These are phyloP conservation scores for Fusarium sp. DNA, from an alignment of 2,329 filamentous ascomycete genomes.

Conservation along the genomic window DNA sequence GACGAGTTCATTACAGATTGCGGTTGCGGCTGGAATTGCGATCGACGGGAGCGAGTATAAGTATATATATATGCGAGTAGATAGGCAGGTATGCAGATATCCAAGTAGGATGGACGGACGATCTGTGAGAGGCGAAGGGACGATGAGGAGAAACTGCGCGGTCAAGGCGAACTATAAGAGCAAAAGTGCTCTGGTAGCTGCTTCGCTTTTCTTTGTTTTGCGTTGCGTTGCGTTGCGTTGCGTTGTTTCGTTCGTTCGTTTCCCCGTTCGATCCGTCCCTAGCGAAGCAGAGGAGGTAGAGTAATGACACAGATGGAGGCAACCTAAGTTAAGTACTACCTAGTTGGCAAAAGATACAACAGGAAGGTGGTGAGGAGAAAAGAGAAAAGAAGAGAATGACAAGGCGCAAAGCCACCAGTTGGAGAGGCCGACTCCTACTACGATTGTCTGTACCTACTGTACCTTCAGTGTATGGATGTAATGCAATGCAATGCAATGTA, in stretches of 20 bases:
- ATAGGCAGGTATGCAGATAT: constrained; percentile 3
- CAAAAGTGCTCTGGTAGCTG: constrained; percentile 20
- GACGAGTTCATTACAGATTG: constrained; percentile 48
- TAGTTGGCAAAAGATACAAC: no score
- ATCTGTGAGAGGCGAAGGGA: constrained; percentile 19
- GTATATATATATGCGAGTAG: constrained; percentile 1
- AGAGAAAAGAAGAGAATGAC: neutral
- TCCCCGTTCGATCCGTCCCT: constrained; percentile 2
- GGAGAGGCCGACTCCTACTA: constrained; percentile 32
- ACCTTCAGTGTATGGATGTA: no score
- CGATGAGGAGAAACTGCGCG: constrained; percentile 12
- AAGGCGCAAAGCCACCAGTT: constrained; percentile 37
- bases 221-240: constrained; percentile 7
- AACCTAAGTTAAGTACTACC: neutral
- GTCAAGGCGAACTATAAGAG: constrained; percentile 37
- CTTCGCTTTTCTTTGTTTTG: constrained; percentile 12
- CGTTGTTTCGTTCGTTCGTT: neutral
- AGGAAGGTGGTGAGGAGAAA: neutral
- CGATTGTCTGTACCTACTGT: constrained; percentile 3
- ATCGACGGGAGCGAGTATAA: constrained; percentile 1
- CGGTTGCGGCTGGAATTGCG: neutral
- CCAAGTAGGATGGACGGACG: neutral
- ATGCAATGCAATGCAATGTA: neutral
- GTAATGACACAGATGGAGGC: constrained; percentile 12
- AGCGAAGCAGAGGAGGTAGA: constrained; percentile 21